Evolutionary conservation across 139 green algal species (phyloP).

Genomic region (Micractinium conductrix): DNA sequence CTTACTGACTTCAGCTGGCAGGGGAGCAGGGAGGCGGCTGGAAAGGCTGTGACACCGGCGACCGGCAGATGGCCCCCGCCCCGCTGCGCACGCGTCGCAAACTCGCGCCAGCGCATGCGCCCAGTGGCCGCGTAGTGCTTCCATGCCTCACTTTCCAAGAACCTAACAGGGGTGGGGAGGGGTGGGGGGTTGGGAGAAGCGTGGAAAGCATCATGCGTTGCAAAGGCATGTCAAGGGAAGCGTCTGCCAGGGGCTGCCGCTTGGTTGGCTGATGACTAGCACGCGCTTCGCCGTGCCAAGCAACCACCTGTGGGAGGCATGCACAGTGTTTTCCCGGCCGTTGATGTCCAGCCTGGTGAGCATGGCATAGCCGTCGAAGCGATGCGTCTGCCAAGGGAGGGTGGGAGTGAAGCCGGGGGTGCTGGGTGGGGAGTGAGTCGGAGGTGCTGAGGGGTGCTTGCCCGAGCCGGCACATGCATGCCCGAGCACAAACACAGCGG

Average conservation of each 20-base stretch:
- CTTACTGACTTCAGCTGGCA: too few relatives aligned
- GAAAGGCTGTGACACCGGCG: too few relatives aligned
- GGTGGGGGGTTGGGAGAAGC: background rate
- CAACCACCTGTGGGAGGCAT: conserved; percentile 41
- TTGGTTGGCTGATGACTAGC: too few relatives aligned
- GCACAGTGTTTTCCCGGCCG: conserved; percentile 41
- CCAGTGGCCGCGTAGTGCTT: conserved; percentile 50
- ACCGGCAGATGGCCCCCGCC: background rate
- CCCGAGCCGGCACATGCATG: too few relatives aligned
- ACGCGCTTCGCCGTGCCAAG: background rate
- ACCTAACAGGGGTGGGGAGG: background rate
- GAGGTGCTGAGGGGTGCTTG: too few relatives aligned
- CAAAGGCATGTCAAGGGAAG: too few relatives aligned
- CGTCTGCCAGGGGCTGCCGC: too few relatives aligned
- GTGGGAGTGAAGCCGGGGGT: too few relatives aligned
- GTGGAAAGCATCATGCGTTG: too few relatives aligned
- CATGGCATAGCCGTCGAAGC: conserved; percentile 84
- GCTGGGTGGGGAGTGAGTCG: too few relatives aligned
- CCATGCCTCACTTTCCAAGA: conserved; percentile 46
- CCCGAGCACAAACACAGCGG: background rate
- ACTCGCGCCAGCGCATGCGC: conserved; percentile 69
- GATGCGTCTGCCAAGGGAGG: too few relatives aligned
- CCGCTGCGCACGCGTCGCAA: conserved; percentile 48
- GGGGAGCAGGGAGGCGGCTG: too few relatives aligned
- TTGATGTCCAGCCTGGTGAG: conserved; percentile 61